phyloP scores from a whole-genome alignment of 176 grass and related monocot genomes.

The Aechmea fasciata region DNA sequence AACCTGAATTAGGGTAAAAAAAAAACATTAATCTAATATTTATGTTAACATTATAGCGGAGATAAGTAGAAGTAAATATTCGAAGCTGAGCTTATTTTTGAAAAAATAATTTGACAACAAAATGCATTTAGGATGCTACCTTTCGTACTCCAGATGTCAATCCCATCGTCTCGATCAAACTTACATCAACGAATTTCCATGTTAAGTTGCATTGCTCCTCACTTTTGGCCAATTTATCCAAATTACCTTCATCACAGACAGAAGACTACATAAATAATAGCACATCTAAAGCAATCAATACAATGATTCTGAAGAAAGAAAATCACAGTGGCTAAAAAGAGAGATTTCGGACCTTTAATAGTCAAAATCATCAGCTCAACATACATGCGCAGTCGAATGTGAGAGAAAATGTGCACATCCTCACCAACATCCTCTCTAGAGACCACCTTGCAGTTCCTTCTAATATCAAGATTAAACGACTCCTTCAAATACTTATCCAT shows the following conservation, averaged over 20 bases:
- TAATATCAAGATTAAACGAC: conserved; percentile 28
- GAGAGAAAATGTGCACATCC: conserved; percentile 84
- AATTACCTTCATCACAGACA: conserved; percentile 34
- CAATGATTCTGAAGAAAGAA: neutral
- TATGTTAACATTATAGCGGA: too few relatives aligned
- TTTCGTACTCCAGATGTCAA: conserved; percentile 84
- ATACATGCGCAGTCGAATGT: conserved; percentile 72
- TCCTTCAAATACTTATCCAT: conserved; percentile 70
- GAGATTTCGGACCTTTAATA: conserved; percentile 38
- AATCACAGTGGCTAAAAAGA: neutral
- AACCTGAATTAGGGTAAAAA: conserved; percentile 41
- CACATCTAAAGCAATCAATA: neutral
- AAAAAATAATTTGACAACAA: neutral
- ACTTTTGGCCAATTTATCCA: conserved; percentile 25
- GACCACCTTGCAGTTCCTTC: conserved; percentile 20
- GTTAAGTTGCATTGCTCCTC: conserved; percentile 13
- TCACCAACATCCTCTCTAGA: conserved; percentile 66
- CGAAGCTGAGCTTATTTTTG: neutral
- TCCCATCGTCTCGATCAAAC: conserved; percentile 50
- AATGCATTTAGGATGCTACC: conserved; percentile 26
- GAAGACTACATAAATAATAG: conserved; percentile 10
- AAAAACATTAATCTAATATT: neutral
- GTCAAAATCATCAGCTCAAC: conserved; percentile 80
- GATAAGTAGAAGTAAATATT: neutral
- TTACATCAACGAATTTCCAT: conserved; percentile 45